Evolutionary conservation across 129 eudicot species (phyloP).

Genomic region (sunflower (Helianthus annuus)): HanXRQr2.0-SUNRISE NC_035448.2:197726689-197727188

Average conservation of each 20-base stretch:
- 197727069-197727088: slow-evolving; percentile 58
- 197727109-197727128: slow-evolving; percentile 54
- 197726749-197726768: slow-evolving; percentile 52
- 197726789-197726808: slow-evolving; percentile 57
- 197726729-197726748: slow-evolving; percentile 34
- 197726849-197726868: slow-evolving; percentile 74
- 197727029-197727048: slow-evolving; percentile 43
- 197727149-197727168: slow-evolving; percentile 63
- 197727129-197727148: slow-evolving; percentile 62
- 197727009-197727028: slow-evolving; percentile 70
- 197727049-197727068: slow-evolving; percentile 48
- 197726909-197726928: slow-evolving; percentile 69
- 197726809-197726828: slow-evolving; percentile 50
- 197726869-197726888: slow-evolving; percentile 69
- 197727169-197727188: slow-evolving; percentile 59
- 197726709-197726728: slow-evolving; percentile 13
- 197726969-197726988: slow-evolving; percentile 69
- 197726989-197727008: slow-evolving; percentile 63
- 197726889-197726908: slow-evolving; percentile 73
- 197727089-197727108: slow-evolving; percentile 62
- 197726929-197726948: slow-evolving; percentile 93
- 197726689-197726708: background rate
- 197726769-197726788: slow-evolving; percentile 54
- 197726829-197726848: slow-evolving; percentile 86
- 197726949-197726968: slow-evolving; percentile 97